These are phyloP conservation scores for Trebouxia sp. DNA, from an alignment of 139 green algal genomes.

Conservation along the genomic window DNA sequence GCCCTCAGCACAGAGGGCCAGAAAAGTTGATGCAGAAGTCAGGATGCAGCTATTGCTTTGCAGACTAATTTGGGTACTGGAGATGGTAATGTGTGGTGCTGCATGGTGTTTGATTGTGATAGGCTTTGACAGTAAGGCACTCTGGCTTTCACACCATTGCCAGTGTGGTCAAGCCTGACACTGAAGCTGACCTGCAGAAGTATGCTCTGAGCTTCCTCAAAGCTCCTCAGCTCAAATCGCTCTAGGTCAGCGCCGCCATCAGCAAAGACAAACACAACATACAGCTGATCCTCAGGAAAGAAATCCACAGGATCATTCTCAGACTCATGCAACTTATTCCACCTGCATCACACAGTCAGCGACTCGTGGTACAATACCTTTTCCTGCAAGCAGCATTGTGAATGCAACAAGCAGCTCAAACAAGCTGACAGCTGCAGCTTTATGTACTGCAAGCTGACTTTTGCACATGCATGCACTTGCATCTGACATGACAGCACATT, in stretches of 20 bases:
- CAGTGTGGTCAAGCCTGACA: no score
- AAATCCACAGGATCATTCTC: constrained; percentile 75
- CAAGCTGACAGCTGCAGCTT: background rate
- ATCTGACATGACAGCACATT: no score
- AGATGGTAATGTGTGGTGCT: no score
- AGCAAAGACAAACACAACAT: constrained; percentile 59
- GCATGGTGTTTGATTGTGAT: no score
- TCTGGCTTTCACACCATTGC: background rate
- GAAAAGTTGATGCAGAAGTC: no score
- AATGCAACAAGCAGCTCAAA: background rate
- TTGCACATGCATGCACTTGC: no score
- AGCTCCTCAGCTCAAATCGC: constrained; percentile 65
- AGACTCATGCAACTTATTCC: constrained; percentile 35
- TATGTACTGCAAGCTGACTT: background rate
- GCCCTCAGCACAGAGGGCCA: no score
- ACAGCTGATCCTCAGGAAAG: constrained; percentile 58
- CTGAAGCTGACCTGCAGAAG: constrained; percentile 87
- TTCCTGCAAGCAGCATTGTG: background rate
- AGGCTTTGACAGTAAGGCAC: no score
- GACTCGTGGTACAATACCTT: background rate
- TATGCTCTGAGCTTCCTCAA: constrained; percentile 75
- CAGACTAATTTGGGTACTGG: no score
- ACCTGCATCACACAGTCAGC: constrained; percentile 59
- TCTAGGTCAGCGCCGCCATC: constrained; percentile 92
- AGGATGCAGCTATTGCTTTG: no score